Base-by-base conservation (phyloP, 2,329 filamentous ascomycete species). In the Colletotrichum brevisporum region DNA sequence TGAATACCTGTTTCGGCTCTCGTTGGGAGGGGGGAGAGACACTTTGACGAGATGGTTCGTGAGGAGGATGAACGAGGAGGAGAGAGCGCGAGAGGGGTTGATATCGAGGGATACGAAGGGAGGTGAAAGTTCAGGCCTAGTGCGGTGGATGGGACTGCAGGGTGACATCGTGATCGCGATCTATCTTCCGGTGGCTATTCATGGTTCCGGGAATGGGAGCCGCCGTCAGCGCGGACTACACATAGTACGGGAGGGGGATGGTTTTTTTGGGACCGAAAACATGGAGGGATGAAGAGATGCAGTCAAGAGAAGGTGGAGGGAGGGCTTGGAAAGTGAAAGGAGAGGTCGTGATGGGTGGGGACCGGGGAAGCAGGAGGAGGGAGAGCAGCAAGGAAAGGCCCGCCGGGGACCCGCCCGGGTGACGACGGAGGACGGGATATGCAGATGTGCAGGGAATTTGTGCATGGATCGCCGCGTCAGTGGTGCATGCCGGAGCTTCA, bases 381-480 rank as follows among this genome's bases (percentile, higher is more conserved):
- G 21, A 61, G 41, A 24, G 27, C 50, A 68, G 66, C 48, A 65
- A 52, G 66, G 66, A 64, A 55, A 48, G 56, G 57, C 39, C 43
- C 31, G 36, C 66, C 31, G 48, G 59, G 60, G 59, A 48, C 47
- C 52, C 53, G 53, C 16, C 60, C 39, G 60, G 60, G 48, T 43
- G 36, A 54, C 47, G 60, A 59, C 54, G 54, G 65, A 68, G 43
- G 55, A 62, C 36, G 59, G 60, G 52, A 67, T 57, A 47, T 36
- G 47, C 61, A 64, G 16, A 47, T 21, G 47, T 50, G 47, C 53
- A 26, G 53, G 15, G 21, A 36, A 27, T 36, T 63, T 64, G 47
- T 68, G 61, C 65, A 68, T 65, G 65, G 54, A 58, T 59, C 65
- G 41, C 31, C 31, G 31, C 31, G 31, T 50, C 41, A n/a, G 1